phyloP scores from a whole-genome alignment of 192 early-diverging fungal species.

The Mortierella alpina region DNA sequence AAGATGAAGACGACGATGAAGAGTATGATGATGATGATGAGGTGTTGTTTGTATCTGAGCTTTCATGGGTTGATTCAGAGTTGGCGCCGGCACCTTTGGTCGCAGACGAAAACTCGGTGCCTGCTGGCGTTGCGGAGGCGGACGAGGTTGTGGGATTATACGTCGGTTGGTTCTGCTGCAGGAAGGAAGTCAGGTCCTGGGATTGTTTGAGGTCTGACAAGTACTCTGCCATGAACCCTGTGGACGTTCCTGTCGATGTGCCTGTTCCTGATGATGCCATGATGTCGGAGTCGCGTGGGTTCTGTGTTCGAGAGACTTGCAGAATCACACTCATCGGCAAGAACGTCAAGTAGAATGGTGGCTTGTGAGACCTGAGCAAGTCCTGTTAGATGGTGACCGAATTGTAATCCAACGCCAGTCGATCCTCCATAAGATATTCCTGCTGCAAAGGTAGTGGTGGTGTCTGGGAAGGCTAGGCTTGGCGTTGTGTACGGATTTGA shows the following conservation, averaged over 20 bases:
- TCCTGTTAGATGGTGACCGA: too few species aligned
- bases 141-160: conserved; percentile 20
- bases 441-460: neutral
- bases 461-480: conserved; percentile 9
- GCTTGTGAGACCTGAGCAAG: too few species aligned
- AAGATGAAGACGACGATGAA: neutral
- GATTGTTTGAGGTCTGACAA: conserved; percentile 45
- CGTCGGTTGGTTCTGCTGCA: conserved; percentile 44
- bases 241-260: conserved; percentile 17
- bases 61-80: neutral
- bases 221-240: conserved; percentile 49
- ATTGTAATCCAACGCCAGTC: too few species aligned
- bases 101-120: neutral
- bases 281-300: too few species aligned
- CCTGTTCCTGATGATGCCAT: conserved; percentile 18
- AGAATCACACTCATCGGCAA: too few species aligned
- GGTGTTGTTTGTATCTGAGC: neutral
- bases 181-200: conserved; percentile 47
- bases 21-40: conserved; percentile 7
- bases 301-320: too few species aligned
- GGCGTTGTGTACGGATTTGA: conserved; percentile 19
- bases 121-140: neutral
- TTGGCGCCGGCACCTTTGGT: neutral
- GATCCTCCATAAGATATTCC: too few species aligned
- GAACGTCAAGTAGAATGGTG: too few species aligned